Base-by-base conservation (phyloP, 2,329 filamentous ascomycete species). In the Xylaria polymorpha region DNA sequence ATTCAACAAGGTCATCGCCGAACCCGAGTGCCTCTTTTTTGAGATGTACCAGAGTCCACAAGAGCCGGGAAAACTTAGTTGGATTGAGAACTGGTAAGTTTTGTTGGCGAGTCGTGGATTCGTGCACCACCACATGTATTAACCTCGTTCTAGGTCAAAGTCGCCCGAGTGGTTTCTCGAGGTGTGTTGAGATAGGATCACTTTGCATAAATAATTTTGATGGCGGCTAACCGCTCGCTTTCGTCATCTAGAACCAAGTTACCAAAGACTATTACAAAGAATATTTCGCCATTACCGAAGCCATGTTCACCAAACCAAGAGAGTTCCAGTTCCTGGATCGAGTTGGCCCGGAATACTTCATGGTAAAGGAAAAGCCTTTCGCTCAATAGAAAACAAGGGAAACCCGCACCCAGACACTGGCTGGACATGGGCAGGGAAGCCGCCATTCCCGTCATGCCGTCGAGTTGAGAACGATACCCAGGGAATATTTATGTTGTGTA, bases 1-100 rank as follows among this genome's bases (percentile, higher is more conserved):
- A 32, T 84, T 82, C 66, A 79, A 83, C 48, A 72, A 72, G n/a
- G 80, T 84, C 6, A 73, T 77, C 8, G 79, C 77, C 2, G 83
- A 85, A 73, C 80, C 82, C 1, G 81, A 84, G 64, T 82, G 80
- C 70, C 76, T 79, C 0, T 85, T 82, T 74, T 85, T 85, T 71
- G 79, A 84, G 70, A 73, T 84, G 29, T 83, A 80, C 50, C 77
- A 77, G 66, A 74, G 74, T 65, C 72, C 74, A 0, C 77, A 80
- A 20, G 76, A 81, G 18, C 80, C 81, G 0, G 81, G 81, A 3
- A 77, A 76, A 37, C 65, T 83, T 9, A 77, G 74, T 5, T 83
- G 80, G 80, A 78, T 82, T 25, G 81, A 83, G 68, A 79, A 82
- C 66, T 83, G 82, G 82, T 80, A 65, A 58, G 72, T 61, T 64